Percentiles rank a stretch among this genome's conserved stretches.
Evolutionary conservation across 495 filamentous ascomycete species (phyloP).

Genomic region (Xylaria curta): DNA sequence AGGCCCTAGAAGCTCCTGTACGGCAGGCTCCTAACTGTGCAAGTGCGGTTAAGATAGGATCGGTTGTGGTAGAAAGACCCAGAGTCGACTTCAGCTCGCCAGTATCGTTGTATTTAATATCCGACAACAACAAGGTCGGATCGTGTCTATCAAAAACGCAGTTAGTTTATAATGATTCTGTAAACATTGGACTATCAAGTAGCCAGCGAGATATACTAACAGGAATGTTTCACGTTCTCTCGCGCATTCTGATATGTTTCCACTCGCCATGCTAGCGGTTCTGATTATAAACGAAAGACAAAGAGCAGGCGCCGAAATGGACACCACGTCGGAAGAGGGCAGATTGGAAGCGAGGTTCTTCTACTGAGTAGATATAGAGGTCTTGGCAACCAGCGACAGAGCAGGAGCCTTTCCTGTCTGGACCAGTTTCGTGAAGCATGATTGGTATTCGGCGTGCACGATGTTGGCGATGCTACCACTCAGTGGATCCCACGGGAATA

Average conservation of each 20-base stretch:
- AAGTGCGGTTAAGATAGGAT: slow-evolving; percentile 66
- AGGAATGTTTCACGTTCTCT: slow-evolving; percentile 44
- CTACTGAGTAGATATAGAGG: background rate
- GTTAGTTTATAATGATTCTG: background rate
- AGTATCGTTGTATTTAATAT: slow-evolving; percentile 32
- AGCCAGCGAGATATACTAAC: slow-evolving; percentile 29
- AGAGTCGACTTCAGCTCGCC: slow-evolving; percentile 35
- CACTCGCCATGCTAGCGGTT: slow-evolving; percentile 1
- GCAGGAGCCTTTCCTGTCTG: background rate
- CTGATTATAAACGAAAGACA: background rate
- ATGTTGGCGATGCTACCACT: background rate
- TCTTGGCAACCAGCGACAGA: background rate
- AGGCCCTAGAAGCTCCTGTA: slow-evolving; percentile 55
- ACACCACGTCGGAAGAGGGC: background rate
- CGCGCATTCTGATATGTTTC: slow-evolving; percentile 5
- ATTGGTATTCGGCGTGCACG: slow-evolving; percentile 7
- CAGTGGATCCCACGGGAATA: background rate
- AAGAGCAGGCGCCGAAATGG: background rate
- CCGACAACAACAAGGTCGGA: slow-evolving; percentile 19
- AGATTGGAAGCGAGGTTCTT: background rate
- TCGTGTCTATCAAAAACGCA: slow-evolving; percentile 21
- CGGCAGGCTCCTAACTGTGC: slow-evolving; percentile 63
- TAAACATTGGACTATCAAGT: background rate
- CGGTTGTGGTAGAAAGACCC: slow-evolving; percentile 43
- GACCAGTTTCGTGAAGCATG: slow-evolving; percentile 4